Base-by-base conservation (phyloP, 495 filamentous ascomycete species). In the Penicillium flavigenum region DNA sequence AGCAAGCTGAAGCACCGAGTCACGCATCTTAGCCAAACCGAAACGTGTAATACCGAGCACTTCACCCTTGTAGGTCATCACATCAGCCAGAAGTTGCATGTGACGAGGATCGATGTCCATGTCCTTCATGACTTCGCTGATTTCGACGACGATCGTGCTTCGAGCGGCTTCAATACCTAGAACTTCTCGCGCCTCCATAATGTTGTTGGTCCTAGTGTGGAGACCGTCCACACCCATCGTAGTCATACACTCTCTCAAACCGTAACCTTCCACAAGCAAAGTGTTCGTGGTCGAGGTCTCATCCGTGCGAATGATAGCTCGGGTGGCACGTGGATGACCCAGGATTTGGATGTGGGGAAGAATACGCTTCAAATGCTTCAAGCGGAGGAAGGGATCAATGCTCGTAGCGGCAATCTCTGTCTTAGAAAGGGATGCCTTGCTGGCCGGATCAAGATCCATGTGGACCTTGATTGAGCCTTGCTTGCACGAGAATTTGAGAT, bases 51-150 rank as follows among this genome's bases (percentile, higher is more conserved):
- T 98, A 36, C 94, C 94, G n/a, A 96, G 83, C 0, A 98, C 89
- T 60, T 98, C 93, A 47, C 94, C 94, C 74, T 96, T 96, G 81
- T 93, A 98, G 6, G 94, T 98, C 94, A 98, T 98, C 36, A 97
- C 91, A 57, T 98, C 95, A n/a, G 94, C 93, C 16, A 98, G 82
- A 8, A 98, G 83, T 70, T 97, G 89, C 92, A 98, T 97, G 80
- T 98, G 94, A 32, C 95, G 88, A 27, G 94, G 94, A 77, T 98
- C 94, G 62, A 98, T 97, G 75, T 86, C 85, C 94, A 98, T 97
- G 65, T 85, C 83, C 45, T 79, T 83, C 91, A 96, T 96, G 67
- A 96, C 92, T 20, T 71, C 71, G 48, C 77, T 74, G 65, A 96
- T 96, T 76, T 96, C 92, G 17, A 74, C 76, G 43, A 91, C 83